These are phyloP conservation scores for Pharus latifolius DNA, from an alignment of 176 grass and related monocot species.

Conservation along the genomic window DNA sequence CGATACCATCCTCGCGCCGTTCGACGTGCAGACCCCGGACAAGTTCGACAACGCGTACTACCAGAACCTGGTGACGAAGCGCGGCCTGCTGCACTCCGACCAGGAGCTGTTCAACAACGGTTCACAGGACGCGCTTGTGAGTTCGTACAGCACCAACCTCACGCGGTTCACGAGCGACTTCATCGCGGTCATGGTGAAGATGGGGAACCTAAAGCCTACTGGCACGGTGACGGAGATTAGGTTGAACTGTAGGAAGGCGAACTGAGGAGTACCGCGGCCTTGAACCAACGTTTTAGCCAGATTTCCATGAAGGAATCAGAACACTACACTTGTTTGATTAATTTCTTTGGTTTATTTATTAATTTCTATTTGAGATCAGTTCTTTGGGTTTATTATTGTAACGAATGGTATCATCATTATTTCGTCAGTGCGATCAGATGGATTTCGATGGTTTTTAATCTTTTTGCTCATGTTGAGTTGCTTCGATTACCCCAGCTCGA, in stretches of 20 bases:
- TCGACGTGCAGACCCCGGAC: slow-evolving; percentile 35
- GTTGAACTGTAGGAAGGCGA: slow-evolving; percentile 48
- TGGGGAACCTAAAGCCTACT: slow-evolving; percentile 34
- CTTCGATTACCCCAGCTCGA: too few relatives aligned
- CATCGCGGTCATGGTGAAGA: slow-evolving; percentile 55
- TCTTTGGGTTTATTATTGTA: too few relatives aligned
- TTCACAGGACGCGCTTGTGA: slow-evolving; percentile 32
- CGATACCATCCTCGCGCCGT: slow-evolving; percentile 31
- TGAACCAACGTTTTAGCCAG: too few relatives aligned
- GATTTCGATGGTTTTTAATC: too few relatives aligned
- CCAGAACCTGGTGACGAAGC: slow-evolving; percentile 14
- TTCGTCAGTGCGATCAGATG: too few relatives aligned
- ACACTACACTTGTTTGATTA: too few relatives aligned
- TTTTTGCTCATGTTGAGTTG: too few relatives aligned
- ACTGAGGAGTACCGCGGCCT: too few relatives aligned
- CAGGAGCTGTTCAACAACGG: slow-evolving; percentile 75
- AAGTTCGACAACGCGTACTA: slow-evolving; percentile 50
- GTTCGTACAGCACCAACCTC: slow-evolving; percentile 34
- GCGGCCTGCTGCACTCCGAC: slow-evolving; percentile 56
- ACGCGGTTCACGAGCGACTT: slow-evolving; percentile 45
- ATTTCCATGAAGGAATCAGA: too few relatives aligned
- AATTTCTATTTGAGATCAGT: too few relatives aligned
- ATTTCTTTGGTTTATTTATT: too few relatives aligned
- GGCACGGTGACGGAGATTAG: slow-evolving; percentile 52
- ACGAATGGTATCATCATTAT: too few relatives aligned